Base-by-base conservation (phyloP, 164 flowering plant genomes). In the Vitis riparia region DNA sequence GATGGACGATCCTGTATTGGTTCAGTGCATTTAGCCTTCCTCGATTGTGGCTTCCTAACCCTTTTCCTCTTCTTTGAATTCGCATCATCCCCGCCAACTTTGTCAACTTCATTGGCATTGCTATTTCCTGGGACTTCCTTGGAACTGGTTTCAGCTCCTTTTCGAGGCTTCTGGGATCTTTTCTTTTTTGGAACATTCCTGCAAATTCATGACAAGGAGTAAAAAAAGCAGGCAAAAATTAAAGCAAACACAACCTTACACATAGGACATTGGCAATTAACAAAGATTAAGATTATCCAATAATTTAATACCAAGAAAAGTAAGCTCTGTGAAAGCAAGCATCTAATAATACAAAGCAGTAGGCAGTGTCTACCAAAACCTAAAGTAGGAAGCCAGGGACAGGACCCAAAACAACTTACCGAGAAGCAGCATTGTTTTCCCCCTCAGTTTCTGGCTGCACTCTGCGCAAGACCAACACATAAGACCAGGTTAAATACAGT, bases 101-200 rank as follows among this genome's bases (percentile, higher is more conserved):
- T 67, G 49, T 51, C 72, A 37, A 47, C 71, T 69, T 23, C 70
- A 64, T 48, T 65, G 32, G 58, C 69, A 17, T 60, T 37, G 32
- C 29, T 23, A 53, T 65, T 29, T 44, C 59, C 71, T 11, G 53
- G 23, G 59, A 48, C 71, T 62, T 57, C 70, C 19, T 63, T 57
- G 5, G 70, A 12, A 59, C 52, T 51, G 8, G 2, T 55, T 57
- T 76, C 59, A 58, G 62, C 64, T 49, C 65, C 32, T n/a, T 29
- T 68, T 48, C 66, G 65, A 37, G 66, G 19, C 51, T 49, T 57
- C 71, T 53, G 75, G 30, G 65, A 37, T 68, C 68, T 61, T 19
- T 32, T 50, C 62, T 64, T 77, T 50, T 62, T 66, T 15, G 73
- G 52, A 73, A 60, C 62, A 29, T 68, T 59, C 47, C 84, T 79